Base-by-base conservation (phyloP, 805 yeast species). In the Ogataea salicorniae region DNA sequence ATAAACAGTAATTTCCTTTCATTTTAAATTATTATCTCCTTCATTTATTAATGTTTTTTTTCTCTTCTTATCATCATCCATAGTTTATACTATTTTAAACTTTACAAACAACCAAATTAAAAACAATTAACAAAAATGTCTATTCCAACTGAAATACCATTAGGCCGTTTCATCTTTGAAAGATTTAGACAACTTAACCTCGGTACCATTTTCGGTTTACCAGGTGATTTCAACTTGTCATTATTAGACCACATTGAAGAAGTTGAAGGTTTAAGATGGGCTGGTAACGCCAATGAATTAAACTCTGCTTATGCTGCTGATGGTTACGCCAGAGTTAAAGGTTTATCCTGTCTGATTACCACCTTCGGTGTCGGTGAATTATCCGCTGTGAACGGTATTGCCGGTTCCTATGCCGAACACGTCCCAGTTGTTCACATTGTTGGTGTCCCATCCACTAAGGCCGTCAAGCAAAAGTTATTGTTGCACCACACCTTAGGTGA, bases 281-380 rank as follows among this genome's bases (percentile, higher is more conserved):
- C 85, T 43, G 92, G 91, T 59, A 84, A 85, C 67, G 84, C 89
- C 67, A 85, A 85, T 69, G 92, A 85, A 70, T 75, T 85, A 70
- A 85, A 85, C 64, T 88, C 91, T 41, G 84, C 90, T 37, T 83
- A 83, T 58, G 87, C 94, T 48, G 91, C 91, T 44, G 94, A 85
- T 67, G 94, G 91, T 55, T 85, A 85, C 69, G 79, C 88, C 47
- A 72, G 94, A 67, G 75, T 85, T 56, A 86, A 84, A 70, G 81
- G 87, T 53, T 65, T 85, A 61, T 76, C 84, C 50, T 83, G 84
- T 57, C 55, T 85, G 42, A 73, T 84, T 61, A 85, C 91, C 65
- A 85, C 91, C 42, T 85, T 85, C 65, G 91, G 92, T 68, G 92
- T 85, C 48, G 92, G 92, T 67, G 92, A 84, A 67, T 74, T 84